A percentile compares a stretch with the other conserved stretches of the same genome.
phyloP scores from a whole-genome alignment of 345 rosid genomes.

The Clarkia xantiana region DNA sequence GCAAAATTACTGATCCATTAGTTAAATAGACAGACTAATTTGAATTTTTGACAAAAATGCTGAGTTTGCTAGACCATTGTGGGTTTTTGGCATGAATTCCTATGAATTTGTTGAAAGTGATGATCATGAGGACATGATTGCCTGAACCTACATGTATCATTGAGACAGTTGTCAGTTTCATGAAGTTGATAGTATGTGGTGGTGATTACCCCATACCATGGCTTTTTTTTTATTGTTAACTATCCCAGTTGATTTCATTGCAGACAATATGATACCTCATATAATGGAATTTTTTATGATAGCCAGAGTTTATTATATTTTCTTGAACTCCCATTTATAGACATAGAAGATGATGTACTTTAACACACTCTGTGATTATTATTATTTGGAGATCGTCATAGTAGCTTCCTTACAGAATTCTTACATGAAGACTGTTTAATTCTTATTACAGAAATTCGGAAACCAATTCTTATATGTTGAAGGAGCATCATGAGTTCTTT shows the following conservation, averaged over 20 bases:
- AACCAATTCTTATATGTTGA: slow-evolving; percentile 52
- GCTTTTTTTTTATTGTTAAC: too few relatives aligned
- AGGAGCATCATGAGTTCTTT: slow-evolving; percentile 75
- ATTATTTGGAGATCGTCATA: too few relatives aligned
- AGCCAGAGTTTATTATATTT: slow-evolving; percentile 43
- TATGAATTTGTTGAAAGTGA: slow-evolving; percentile 51
- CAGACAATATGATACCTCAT: slow-evolving; percentile 87
- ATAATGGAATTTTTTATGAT: slow-evolving; percentile 62
- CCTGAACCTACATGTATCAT: slow-evolving; percentile 67
- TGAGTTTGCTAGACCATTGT: slow-evolving; percentile 75
- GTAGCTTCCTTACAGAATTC: too few relatives aligned
- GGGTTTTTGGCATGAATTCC: slow-evolving; percentile 76
- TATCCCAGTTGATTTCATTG: slow-evolving; percentile 12
- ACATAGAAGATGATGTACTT: slow-evolving; percentile 59
- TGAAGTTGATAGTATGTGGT: too few relatives aligned
- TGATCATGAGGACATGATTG: slow-evolving; percentile 47
- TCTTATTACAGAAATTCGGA: slow-evolving; percentile 45
- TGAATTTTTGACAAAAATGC: too few relatives aligned
- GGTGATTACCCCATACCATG: too few relatives aligned
- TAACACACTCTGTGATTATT: background rate
- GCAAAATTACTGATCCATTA: slow-evolving; percentile 63
- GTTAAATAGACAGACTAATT: too few relatives aligned
- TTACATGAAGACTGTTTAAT: slow-evolving; percentile 3
- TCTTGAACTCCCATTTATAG: slow-evolving; percentile 81
- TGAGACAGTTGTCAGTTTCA: background rate